A percentile compares a stretch with the other conserved stretches of the same genome.
These are phyloP conservation scores for Cercospora sesami DNA, from an alignment of 2,329 filamentous ascomycete species.

Conservation along the genomic window DNA sequence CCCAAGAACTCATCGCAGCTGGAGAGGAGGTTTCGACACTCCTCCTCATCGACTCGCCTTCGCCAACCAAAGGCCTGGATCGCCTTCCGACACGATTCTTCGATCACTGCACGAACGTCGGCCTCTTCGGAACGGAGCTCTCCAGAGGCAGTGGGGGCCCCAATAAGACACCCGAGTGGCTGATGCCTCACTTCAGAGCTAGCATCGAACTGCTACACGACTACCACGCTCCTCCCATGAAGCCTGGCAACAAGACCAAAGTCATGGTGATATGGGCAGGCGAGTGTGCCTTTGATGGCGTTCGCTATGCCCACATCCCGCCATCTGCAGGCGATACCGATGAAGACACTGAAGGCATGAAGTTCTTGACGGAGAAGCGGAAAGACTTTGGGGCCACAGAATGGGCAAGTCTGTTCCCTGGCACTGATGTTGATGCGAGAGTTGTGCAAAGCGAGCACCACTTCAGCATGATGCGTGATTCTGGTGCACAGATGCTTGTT, in stretches of 20 bases:
- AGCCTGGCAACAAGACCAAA: conserved; percentile 42
- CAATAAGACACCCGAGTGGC: conserved; percentile 46
- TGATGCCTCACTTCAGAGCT: conserved; percentile 55
- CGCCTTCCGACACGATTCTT: conserved; percentile 60
- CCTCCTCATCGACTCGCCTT: conserved; percentile 37
- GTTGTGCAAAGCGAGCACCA: conserved; percentile 42
- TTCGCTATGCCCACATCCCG: conserved; percentile 35
- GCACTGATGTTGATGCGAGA: conserved; percentile 39
- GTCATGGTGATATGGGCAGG: conserved; percentile 51
- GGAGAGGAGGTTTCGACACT: conserved; percentile 33
- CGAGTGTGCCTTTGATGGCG: conserved; percentile 49
- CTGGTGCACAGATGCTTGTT: conserved; percentile 15
- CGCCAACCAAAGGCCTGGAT: conserved; percentile 51
- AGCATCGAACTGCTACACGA: conserved; percentile 51
- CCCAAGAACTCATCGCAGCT: conserved; percentile 27
- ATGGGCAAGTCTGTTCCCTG: conserved; percentile 49
- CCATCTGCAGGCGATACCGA: conserved; percentile 40
- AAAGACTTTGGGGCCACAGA: conserved; percentile 51
- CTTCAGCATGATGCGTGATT: conserved; percentile 43
- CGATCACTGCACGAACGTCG: conserved; percentile 51
- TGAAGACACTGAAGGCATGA: conserved; percentile 51
- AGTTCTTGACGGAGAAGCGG: conserved; percentile 51
- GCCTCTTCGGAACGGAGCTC: conserved; percentile 50
- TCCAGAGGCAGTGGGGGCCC: conserved; percentile 9
- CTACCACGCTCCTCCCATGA: conserved; percentile 41